Evolutionary conservation across 805 yeast genomes (phyloP).

Genomic region (Tanozyma kutaoensis): DNA sequence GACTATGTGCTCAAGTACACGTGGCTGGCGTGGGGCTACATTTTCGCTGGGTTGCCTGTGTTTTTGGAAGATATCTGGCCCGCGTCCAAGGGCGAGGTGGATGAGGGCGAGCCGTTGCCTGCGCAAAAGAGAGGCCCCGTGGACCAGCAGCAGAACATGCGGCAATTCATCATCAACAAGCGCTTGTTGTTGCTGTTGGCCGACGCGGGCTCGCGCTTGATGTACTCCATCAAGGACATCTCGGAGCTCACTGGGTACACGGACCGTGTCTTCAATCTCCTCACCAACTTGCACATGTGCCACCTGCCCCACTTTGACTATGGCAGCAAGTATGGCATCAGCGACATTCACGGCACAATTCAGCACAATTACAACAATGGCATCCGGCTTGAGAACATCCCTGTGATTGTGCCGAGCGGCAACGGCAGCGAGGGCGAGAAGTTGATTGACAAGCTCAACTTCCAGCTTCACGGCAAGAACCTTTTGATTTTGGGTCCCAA

Average conservation of each 20-base stretch:
- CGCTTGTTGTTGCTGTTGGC: slow-evolving; percentile 82
- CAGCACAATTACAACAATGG: slow-evolving; percentile 62
- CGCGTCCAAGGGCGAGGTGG: slow-evolving; percentile 2
- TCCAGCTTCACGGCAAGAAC: slow-evolving; percentile 48
- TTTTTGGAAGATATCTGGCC: slow-evolving; percentile 41
- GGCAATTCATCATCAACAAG: slow-evolving; percentile 81
- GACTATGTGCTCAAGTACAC: slow-evolving; percentile 80
- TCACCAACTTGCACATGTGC: slow-evolving; percentile 70
- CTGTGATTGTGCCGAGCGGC: slow-evolving; percentile 64
- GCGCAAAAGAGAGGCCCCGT: slow-evolving; percentile 5
- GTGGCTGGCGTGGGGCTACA: slow-evolving; percentile 93
- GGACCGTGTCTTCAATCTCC: slow-evolving; percentile 65
- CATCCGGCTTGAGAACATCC: slow-evolving; percentile 70
- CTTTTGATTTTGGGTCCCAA: slow-evolving; percentile 75
- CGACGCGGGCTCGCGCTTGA: slow-evolving; percentile 88
- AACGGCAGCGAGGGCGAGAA: slow-evolving; percentile 49
- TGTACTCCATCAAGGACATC: slow-evolving; percentile 88
- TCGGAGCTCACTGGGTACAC: slow-evolving; percentile 88
- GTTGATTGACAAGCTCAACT: slow-evolving; percentile 43
- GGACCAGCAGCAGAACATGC: slow-evolving; percentile 52
- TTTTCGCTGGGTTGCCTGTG: slow-evolving; percentile 84
- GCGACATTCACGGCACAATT: slow-evolving; percentile 65
- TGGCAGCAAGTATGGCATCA: slow-evolving; percentile 28
- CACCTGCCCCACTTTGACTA: slow-evolving; percentile 49
- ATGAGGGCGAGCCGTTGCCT: slow-evolving; percentile 7